phyloP scores from a whole-genome alignment of 2,329 filamentous ascomycete species.

The Chrysoporthe cubensis region DNA sequence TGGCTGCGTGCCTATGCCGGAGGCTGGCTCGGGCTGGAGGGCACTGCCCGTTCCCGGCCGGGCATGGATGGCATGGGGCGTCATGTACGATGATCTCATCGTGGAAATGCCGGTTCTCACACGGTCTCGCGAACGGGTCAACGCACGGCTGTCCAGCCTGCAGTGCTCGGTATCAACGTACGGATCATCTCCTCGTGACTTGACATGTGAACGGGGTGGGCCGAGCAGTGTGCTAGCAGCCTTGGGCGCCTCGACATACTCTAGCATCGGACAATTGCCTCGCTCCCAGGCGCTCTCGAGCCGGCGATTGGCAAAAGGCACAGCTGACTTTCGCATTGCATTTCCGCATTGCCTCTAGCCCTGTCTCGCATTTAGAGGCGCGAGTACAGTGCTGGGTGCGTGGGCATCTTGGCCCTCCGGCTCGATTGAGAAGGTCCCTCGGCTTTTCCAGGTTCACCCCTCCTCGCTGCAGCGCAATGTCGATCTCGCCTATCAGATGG shows the following conservation, averaged over 20 bases:
- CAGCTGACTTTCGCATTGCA: not conserved
- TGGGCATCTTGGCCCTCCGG: not conserved
- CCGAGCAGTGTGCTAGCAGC: too few species aligned
- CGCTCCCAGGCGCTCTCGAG: too few species aligned
- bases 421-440: conserved; percentile 5
- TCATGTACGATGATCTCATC: conserved; percentile 3
- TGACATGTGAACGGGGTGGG: conserved; percentile 2
- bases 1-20: not conserved
- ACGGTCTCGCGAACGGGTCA: too few species aligned
- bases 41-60: not conserved
- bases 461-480: not conserved
- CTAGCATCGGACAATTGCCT: too few species aligned
- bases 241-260: too few species aligned
- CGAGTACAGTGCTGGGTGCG: not conserved
- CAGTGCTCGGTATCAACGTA: not conserved
- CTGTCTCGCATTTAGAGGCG: not conserved
- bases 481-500: not conserved
- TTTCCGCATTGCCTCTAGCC: not conserved
- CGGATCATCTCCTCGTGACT: not conserved
- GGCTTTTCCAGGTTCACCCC: conserved; percentile 5
- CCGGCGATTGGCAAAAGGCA: not conserved
- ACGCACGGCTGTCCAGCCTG: too few species aligned
- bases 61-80: not conserved
- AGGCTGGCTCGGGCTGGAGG: not conserved
- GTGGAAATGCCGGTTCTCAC: too few species aligned